Evolutionary conservation across 345 rosid species (phyloP), one percentile per base, ranked within the genome.

Genomic region (Citrus hindsii): DNA sequence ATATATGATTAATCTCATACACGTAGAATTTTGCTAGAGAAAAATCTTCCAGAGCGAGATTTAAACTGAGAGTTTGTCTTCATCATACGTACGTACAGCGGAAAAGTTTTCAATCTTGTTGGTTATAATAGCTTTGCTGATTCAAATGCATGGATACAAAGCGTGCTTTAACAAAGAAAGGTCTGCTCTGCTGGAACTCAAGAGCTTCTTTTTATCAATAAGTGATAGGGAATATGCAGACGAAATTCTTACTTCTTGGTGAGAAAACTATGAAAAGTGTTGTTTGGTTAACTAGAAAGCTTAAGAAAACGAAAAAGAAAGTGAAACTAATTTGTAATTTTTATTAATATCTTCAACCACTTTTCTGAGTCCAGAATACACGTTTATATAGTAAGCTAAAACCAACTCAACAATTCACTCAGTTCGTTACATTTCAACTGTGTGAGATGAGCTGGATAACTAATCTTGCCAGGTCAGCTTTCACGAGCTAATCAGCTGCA

Each of bases 111-210:
- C 64, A 33, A 59, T n/a, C 21, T 33, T 76, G 35, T 25, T 64
- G 65, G 25, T 37, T 56, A 4, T 70, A 1, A 18, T 71, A n/a
- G 25, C 63, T 32, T 70, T 70, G 51, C 51, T 46, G 69, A n/a
- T 48, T 63, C 56, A 68, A 5, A n/a, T n/a, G 7, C 32, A 42
- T 40, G 56, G 55, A 13, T 68, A 10, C 10, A 37, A 67, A 35
- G 27, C 25, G 4, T 40, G 72, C 33, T 68, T 24, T 58, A 64
- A 76, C 8, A 71, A 71, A 51, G 82, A 85, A 69, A 85, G 71
- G 9, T 25, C 1, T 13, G 82, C 74, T 6, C 71, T 85, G 21
- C 32, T 80, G 30, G 76, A 80, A 48, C 60, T 80, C 75, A 82
- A 75, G 67, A 61, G 53, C 0, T 71, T 78, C 38, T 30, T 78